Evolutionary conservation across 306 rosid genomes (phyloP).

Genomic region (Rosa persica): DNA sequence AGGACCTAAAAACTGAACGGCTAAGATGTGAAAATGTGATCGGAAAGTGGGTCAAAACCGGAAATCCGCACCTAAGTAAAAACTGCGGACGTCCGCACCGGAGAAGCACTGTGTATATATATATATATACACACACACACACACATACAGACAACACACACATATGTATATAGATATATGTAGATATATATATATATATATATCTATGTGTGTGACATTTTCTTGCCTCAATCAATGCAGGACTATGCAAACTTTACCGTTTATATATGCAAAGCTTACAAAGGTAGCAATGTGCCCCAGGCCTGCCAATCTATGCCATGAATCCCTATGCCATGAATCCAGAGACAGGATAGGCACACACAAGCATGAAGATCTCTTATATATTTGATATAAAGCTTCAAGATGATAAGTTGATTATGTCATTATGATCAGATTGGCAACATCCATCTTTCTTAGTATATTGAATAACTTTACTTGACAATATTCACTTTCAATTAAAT

Average conservation of each 20-base stretch:
- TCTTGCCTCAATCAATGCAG: slow-evolving; percentile 3
- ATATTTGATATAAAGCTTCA: neutral
- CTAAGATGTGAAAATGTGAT: too few species aligned
- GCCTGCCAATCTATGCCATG: neutral
- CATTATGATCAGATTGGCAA: neutral
- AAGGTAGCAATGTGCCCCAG: slow-evolving; percentile 6
- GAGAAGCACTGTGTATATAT: too few species aligned
- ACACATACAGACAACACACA: too few species aligned
- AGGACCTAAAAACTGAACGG: too few species aligned
- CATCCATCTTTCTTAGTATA: neutral
- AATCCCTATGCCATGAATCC: neutral
- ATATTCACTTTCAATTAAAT: neutral
- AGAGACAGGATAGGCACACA: neutral
- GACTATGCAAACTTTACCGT: slow-evolving; percentile 19
- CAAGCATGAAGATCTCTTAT: neutral
- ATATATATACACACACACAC: too few species aligned
- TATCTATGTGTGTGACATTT: neutral
- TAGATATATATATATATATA: too few species aligned
- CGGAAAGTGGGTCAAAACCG: too few species aligned
- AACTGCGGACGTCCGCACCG: too few species aligned
- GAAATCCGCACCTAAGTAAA: too few species aligned
- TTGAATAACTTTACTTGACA: neutral
- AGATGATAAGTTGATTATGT: neutral
- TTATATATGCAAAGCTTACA: slow-evolving; percentile 26
- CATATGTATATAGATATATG: too few species aligned